Base-by-base conservation (phyloP, 805 yeast species). In the Cyberlindnera mrakii region DNA sequence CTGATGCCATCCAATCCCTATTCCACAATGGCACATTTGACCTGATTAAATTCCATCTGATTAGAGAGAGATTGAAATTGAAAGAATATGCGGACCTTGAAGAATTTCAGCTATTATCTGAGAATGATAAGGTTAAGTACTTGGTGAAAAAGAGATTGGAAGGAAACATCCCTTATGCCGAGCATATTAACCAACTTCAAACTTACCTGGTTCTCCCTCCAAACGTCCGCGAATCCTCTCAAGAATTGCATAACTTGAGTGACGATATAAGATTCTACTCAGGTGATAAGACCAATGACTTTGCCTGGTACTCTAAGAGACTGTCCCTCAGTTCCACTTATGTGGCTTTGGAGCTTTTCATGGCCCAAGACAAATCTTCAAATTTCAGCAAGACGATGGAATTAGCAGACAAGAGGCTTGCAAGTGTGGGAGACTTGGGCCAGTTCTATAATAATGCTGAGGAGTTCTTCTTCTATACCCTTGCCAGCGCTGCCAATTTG, bases 241-340 rank as follows among this genome's bases (percentile, higher is more conserved):
- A 74, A 31, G 95, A 87, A 56, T 72, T 93, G 44, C 84, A 80
- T 52, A 73, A 77, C 41, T 70, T 90, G 43, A 73, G 88, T 11
- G 98, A 91, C 64, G 98, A 93, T 58, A 71, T 91, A 46, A 76
- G 86, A 36, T 88, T 65, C 62, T 79, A 77, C 52, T 80, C 96
- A 0, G 93, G 90, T 10, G 97, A 90, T 58, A 57, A 63, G 41
- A 75, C 93, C 17, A 80, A 80, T 50, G 96, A 88, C 61, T 81
- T 85, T 59, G 83, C 87, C 4, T 91, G 99, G 99, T 91, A 91
- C 62, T 70, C 95, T n/a, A 85, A 89, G 58, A 71, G 99, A 50
- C 66, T 83, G 14, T 74, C 85, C 8, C 59, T 91, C 14, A 74
- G 85, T 19, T 71, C 84, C 2, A 74, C 84, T 2, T 87, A 85